Conservation (phyloP, 2,329 filamentous ascomycete species). For the Apiospora saccharicola region DNA sequence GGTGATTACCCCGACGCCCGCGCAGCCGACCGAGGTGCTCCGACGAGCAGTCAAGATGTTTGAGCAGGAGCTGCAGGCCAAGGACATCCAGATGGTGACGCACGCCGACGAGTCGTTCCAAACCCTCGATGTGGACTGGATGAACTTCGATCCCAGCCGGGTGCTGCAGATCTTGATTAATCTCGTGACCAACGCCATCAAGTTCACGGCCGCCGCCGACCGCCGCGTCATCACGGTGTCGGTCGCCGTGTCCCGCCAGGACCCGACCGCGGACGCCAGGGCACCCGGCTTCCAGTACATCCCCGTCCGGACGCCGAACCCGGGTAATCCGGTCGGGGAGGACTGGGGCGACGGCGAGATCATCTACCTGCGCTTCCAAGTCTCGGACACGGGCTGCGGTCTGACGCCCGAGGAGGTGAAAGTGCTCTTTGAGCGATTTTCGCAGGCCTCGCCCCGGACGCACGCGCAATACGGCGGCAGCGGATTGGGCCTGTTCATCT, state of each 20-base stretch:
- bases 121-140: slow-evolving; percentile 60
- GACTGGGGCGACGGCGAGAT: slow-evolving; percentile 45
- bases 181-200: slow-evolving; percentile 67
- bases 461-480: slow-evolving; percentile 69
- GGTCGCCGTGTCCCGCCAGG: slow-evolving; percentile 54
- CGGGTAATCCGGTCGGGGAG: slow-evolving; percentile 31
- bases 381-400: slow-evolving; percentile 71
- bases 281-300: slow-evolving; percentile 42
- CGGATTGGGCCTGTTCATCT: slow-evolving; percentile 71
- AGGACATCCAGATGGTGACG: slow-evolving; percentile 60
- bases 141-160: slow-evolving; percentile 63
- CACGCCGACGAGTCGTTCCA: slow-evolving; percentile 56
- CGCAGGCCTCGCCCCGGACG: slow-evolving; percentile 61
- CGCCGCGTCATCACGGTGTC: slow-evolving; percentile 55
- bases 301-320: slow-evolving; percentile 36
- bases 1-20: slow-evolving; percentile 61
- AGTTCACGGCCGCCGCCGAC: slow-evolving; percentile 55
- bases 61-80: slow-evolving; percentile 62
- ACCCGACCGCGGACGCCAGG: slow-evolving; percentile 42
- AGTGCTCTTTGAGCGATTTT: slow-evolving; percentile 71
- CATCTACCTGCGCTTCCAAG: slow-evolving; percentile 56
- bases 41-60: slow-evolving; percentile 65
- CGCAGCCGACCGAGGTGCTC: slow-evolving; percentile 59
- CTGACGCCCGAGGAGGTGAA: slow-evolving; percentile 69
- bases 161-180: slow-evolving; percentile 68